phyloP scores from a whole-genome alignment of 148 eudicot species.

The Spergularia marina region DNA sequence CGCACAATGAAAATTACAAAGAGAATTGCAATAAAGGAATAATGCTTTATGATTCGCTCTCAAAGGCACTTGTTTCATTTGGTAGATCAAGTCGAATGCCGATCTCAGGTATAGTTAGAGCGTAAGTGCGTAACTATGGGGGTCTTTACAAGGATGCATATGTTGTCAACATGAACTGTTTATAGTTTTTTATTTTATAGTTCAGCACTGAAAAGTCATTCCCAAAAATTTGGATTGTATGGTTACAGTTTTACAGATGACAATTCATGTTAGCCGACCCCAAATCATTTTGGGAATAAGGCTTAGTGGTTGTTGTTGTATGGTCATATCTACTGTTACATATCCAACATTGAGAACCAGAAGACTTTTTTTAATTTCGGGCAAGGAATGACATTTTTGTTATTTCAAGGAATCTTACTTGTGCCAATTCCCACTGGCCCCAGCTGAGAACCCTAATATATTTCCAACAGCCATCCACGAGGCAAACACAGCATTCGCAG shows the following conservation, averaged over 20 bases:
- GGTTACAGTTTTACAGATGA: too few relatives aligned
- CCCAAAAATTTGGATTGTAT: neutral
- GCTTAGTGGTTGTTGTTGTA: too few relatives aligned
- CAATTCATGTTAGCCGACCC: too few relatives aligned
- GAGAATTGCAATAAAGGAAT: neutral
- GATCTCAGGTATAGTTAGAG: neutral
- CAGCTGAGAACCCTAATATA: conserved; percentile 91
- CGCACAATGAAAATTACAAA: neutral
- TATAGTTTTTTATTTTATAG: too few relatives aligned
- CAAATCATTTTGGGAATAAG: too few relatives aligned
- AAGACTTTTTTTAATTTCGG: neutral
- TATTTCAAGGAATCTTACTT: conserved; percentile 38
- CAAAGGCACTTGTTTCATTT: neutral
- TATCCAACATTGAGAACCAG: neutral
- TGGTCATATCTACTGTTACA: neutral
- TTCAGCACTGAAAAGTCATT: neutral
- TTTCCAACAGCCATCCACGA: conserved; percentile 99
- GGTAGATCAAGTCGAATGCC: neutral
- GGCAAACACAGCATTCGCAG: conserved; percentile 93
- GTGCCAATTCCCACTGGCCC: conserved; percentile 90
- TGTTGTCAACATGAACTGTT: neutral
- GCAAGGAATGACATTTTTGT: neutral
- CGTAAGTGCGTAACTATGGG: too few relatives aligned
- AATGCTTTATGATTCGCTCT: neutral
- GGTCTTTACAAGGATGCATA: conserved; percentile 2